Conservation (phyloP, 148 eudicot species). For the Agrostemma githago region DNA sequence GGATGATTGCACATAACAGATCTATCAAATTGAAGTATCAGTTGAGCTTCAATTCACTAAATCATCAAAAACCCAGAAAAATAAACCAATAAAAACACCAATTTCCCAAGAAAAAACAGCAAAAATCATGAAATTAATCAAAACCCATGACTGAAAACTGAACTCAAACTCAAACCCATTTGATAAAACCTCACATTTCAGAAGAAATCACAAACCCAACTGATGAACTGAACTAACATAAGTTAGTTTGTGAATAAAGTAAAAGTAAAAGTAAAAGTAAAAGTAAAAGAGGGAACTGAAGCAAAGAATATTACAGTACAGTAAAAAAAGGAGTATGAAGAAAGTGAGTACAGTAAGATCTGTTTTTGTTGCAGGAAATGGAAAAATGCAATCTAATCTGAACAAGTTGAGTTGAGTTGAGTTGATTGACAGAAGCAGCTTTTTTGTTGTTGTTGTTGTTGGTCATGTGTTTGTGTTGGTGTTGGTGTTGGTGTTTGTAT, state of each 20-base stretch:
- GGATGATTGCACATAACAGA: conserved; percentile 18
- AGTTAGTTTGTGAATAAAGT: not conserved
- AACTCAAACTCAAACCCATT: conserved; percentile 10
- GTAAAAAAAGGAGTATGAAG: not conserved
- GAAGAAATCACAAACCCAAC: conserved; percentile 15
- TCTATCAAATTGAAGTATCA: not conserved
- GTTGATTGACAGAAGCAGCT: not conserved
- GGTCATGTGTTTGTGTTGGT: not conserved
- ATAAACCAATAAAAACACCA: not conserved
- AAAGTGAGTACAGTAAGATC: not conserved
- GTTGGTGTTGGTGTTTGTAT: not conserved
- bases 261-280: not conserved
- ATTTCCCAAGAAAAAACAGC: conserved; percentile 8
- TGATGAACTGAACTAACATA: not conserved
- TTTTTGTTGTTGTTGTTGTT: conserved; percentile 20
- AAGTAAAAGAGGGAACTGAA: conserved; percentile 5
- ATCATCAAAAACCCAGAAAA: conserved; percentile 15
- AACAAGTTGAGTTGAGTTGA: not conserved
- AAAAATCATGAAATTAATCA: conserved; percentile 16
- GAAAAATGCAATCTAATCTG: not conserved
- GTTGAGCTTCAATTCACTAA: not conserved
- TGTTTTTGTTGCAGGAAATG: conserved; percentile 7
- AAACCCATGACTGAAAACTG: conserved; percentile 7
- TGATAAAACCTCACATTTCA: conserved; percentile 4
- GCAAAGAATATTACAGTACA: not conserved